A percentile compares a stretch with the other conserved stretches of the same genome.
phyloP scores from a whole-genome alignment of 768 basidiomycete genomes.

The Termitomyces sp. region DNA sequence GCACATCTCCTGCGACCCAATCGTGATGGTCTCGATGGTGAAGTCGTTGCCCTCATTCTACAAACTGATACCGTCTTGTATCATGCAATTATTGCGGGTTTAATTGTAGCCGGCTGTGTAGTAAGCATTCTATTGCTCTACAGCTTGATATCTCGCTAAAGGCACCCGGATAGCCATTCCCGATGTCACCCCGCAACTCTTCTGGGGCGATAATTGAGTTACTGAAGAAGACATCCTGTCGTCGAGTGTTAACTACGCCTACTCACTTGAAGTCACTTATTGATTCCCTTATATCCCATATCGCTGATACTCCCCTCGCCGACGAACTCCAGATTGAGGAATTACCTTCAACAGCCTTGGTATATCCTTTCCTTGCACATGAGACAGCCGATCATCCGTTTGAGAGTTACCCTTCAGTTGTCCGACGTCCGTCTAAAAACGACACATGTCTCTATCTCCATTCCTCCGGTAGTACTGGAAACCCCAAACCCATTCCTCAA shows the following conservation, averaged over 20 bases:
- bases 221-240: constrained; percentile 34
- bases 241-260: constrained; percentile 32
- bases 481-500: constrained; percentile 36
- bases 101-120: too few relatives aligned
- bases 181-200: constrained; percentile 36
- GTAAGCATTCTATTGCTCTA: too few relatives aligned
- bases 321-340: constrained; percentile 27
- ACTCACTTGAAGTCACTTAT: constrained; percentile 27
- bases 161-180: too few relatives aligned
- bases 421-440: constrained; percentile 3
- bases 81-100: too few relatives aligned
- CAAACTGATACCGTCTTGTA: too few relatives aligned
- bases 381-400: constrained; percentile 12
- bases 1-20: too few relatives aligned
- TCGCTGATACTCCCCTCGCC: constrained; percentile 16
- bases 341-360: constrained; percentile 13
- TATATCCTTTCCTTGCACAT: constrained; percentile 16
- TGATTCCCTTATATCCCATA: constrained; percentile 19
- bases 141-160: too few relatives aligned
- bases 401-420: constrained; percentile 5
- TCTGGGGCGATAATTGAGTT: constrained; percentile 31
- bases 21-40: too few relatives aligned
- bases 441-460: constrained; percentile 27
- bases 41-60: too few relatives aligned
- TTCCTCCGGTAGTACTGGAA: constrained; percentile 37